A percentile compares a stretch with the other conserved stretches of the same genome.
Conservation (phyloP, 2,329 filamentous ascomycete species). For the Calonectria leucothoes region DNA sequence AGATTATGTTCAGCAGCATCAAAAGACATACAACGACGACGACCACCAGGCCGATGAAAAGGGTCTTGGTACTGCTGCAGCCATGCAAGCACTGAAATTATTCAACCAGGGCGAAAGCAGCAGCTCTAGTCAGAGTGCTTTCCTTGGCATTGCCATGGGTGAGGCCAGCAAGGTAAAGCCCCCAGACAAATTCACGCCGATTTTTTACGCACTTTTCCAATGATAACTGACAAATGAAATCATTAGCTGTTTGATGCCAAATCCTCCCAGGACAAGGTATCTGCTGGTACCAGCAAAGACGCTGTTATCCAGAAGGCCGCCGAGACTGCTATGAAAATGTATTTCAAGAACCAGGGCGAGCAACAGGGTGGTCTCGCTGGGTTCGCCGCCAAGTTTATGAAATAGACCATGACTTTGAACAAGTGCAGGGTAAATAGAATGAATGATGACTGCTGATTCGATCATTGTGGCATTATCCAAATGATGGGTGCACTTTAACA, state of each 20-base stretch:
- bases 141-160: slow-evolving; percentile 87
- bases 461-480: background rate
- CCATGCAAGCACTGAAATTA: slow-evolving; percentile 84
- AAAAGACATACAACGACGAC: slow-evolving; percentile 74
- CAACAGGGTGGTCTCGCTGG: slow-evolving; percentile 54
- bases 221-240: slow-evolving; percentile 21
- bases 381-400: slow-evolving; percentile 62
- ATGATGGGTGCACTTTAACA: background rate
- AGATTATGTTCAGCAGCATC: slow-evolving; percentile 80
- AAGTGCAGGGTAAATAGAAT: background rate
- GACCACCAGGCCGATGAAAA: slow-evolving; percentile 59
- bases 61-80: slow-evolving; percentile 77
- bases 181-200: background rate
- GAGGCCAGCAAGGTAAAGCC: slow-evolving; percentile 77
- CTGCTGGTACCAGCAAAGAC: slow-evolving; percentile 78
- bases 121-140: slow-evolving; percentile 76
- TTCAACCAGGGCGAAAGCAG: slow-evolving; percentile 70
- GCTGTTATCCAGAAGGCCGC: slow-evolving; percentile 82
- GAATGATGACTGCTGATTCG: background rate
- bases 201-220: background rate
- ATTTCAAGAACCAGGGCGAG: slow-evolving; percentile 79
- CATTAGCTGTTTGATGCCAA: slow-evolving; percentile 70
- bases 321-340: slow-evolving; percentile 92
- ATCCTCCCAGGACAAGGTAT: slow-evolving; percentile 63
- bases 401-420: slow-evolving; percentile 3